Percentiles rank a stretch among this genome's conserved stretches.
Evolutionary conservation across 2,329 filamentous ascomycete species (phyloP).

Genomic region (Furcasterigmium sp.): DNA sequence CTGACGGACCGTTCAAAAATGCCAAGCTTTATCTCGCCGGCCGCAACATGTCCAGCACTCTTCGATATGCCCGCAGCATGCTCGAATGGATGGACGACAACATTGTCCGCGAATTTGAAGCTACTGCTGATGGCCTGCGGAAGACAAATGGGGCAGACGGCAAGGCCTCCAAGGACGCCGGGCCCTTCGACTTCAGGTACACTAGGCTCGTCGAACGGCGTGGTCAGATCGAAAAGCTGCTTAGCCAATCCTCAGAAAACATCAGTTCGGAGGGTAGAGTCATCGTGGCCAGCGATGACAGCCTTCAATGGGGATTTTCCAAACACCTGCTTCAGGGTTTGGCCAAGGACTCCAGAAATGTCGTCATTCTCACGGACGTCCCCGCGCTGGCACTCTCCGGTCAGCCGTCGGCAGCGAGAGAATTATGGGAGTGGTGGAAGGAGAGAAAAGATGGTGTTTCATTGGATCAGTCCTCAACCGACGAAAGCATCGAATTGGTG

Average conservation of each 20-base stretch:
- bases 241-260: constrained; percentile 39
- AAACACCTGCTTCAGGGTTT: constrained; percentile 71
- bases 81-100: constrained; percentile 98
- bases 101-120: constrained; percentile 88
- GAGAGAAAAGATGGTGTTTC: constrained; percentile 60
- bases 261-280: constrained; percentile 55
- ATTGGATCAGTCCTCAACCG: constrained; percentile 47
- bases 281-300: constrained; percentile 85
- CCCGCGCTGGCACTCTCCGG: constrained; percentile 39
- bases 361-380: constrained; percentile 82
- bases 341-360: constrained; percentile 71
- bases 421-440: constrained; percentile 76
- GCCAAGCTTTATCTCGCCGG: constrained; percentile 77
- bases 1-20: constrained; percentile 44
- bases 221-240: constrained; percentile 70
- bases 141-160: constrained; percentile 39
- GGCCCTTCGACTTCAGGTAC: constrained; percentile 87
- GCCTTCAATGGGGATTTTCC: constrained; percentile 92
- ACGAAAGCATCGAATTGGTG: constrained; percentile 60
- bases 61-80: constrained; percentile 91
- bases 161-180: constrained; percentile 47
- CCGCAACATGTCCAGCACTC: constrained; percentile 78
- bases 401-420: constrained; percentile 60
- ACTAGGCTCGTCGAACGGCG: constrained; percentile 78
- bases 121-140: constrained; percentile 49